phyloP scores from a whole-genome alignment of 2,329 filamentous ascomycete species.

The Calonectria pauciramosa region DNA sequence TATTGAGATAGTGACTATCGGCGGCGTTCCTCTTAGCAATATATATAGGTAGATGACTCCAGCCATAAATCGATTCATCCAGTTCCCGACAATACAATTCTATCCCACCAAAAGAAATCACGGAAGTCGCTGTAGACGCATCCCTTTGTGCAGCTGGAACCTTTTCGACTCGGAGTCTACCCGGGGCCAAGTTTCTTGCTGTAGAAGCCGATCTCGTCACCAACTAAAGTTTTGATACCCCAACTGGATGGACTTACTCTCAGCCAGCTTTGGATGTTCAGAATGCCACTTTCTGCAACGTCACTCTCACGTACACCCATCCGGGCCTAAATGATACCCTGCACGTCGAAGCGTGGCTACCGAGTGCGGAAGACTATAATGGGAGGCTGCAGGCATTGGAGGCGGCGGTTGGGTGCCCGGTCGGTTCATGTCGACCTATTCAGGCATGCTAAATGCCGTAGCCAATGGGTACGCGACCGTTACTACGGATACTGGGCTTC shows the following conservation, averaged over 20 bases:
- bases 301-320: conserved; percentile 15
- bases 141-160: background rate
- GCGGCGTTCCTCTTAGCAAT: background rate
- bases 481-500: conserved; percentile 28
- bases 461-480: conserved; percentile 29
- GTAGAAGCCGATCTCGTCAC: conserved; percentile 25
- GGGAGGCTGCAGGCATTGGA: conserved; percentile 25
- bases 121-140: background rate
- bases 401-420: conserved; percentile 30
- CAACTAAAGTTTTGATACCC: conserved; percentile 29
- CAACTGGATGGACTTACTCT: conserved; percentile 27
- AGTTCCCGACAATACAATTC: background rate
- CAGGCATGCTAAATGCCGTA: conserved; percentile 24
- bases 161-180: background rate
- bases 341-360: background rate
- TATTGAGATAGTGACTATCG: background rate
- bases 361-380: conserved; percentile 16
- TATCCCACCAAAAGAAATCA: background rate
- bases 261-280: conserved; percentile 22
- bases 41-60: background rate
- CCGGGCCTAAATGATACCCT: background rate
- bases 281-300: conserved; percentile 13
- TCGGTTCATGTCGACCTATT: conserved; percentile 7
- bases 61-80: too few species aligned
- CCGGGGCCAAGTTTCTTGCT: background rate